These are phyloP conservation scores for Quercus tomentella DNA, from an alignment of 331 rosid genomes.

Conservation along the genomic window DNA sequence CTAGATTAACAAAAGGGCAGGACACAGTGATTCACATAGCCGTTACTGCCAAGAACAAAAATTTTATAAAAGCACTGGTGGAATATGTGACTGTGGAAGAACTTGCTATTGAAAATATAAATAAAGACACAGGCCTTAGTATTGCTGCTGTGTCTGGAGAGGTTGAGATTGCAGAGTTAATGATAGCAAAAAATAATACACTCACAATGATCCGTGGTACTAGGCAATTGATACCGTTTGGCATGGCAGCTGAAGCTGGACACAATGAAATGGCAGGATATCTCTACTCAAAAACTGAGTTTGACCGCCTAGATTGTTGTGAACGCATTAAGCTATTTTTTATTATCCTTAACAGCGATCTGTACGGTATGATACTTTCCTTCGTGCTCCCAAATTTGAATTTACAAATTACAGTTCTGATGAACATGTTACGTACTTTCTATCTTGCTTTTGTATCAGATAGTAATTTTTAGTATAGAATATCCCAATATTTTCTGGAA, in stretches of 20 bases:
- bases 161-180: background rate
- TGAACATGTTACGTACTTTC: too few relatives aligned
- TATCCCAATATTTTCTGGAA: too few relatives aligned
- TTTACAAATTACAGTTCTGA: too few relatives aligned
- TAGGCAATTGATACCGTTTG: background rate
- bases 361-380: background rate
- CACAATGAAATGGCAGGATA: background rate
- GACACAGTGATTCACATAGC: conserved; percentile 15
- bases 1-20: background rate
- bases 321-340: background rate
- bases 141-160: background rate
- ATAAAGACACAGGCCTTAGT: conserved; percentile 5
- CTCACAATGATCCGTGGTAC: background rate
- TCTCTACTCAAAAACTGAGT: background rate
- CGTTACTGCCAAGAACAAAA: background rate
- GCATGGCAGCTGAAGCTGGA: background rate
- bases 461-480: too few relatives aligned
- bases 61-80: background rate
- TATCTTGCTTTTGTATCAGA: too few relatives aligned
- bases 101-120: background rate
- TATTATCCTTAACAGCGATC: background rate
- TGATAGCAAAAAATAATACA: background rate
- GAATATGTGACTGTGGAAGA: background rate
- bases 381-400: too few relatives aligned
- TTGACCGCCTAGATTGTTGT: background rate